These are phyloP conservation scores for Giardia muris DNA, from an alignment of 208 protist genomes.

Conservation along the genomic window DNA sequence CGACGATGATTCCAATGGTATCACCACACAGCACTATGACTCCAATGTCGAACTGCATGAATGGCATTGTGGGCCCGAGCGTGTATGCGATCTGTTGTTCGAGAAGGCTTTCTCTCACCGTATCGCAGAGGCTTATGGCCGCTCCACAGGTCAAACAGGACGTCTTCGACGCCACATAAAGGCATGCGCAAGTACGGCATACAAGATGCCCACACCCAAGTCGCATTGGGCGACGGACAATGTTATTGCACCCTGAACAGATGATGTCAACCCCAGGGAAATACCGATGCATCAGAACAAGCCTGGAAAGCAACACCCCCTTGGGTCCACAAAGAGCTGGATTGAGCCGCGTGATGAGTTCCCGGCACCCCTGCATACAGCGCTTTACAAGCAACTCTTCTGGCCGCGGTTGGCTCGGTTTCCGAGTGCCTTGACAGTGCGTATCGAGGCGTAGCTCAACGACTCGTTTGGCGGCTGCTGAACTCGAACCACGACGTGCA, in stretches of 20 bases:
- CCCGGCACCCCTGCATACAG: no score
- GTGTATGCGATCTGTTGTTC: neutral
- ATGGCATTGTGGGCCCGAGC: neutral
- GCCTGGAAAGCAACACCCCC: no score
- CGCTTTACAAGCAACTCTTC: no score
- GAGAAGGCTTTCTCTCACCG: neutral
- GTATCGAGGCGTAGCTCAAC: no score
- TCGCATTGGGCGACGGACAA: neutral
- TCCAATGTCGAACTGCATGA: neutral
- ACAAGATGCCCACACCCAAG: neutral
- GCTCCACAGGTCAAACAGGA: neutral
- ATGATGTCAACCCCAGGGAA: neutral
- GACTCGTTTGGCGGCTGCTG: no score
- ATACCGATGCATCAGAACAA: no score
- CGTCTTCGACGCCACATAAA: neutral
- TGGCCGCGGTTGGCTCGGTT: no score
- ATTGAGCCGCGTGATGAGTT: no score
- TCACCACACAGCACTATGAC: neutral
- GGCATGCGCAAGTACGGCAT: neutral
- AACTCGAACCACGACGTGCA: no score
- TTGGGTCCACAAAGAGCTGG: no score
- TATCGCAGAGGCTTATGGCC: neutral
- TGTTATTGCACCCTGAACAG: neutral
- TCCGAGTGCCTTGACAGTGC: no score
- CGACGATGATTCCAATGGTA: neutral